Evolutionary conservation across 2,329 filamentous ascomycete species (phyloP).

Genomic region (Colletotrichum liaoningense): DNA sequence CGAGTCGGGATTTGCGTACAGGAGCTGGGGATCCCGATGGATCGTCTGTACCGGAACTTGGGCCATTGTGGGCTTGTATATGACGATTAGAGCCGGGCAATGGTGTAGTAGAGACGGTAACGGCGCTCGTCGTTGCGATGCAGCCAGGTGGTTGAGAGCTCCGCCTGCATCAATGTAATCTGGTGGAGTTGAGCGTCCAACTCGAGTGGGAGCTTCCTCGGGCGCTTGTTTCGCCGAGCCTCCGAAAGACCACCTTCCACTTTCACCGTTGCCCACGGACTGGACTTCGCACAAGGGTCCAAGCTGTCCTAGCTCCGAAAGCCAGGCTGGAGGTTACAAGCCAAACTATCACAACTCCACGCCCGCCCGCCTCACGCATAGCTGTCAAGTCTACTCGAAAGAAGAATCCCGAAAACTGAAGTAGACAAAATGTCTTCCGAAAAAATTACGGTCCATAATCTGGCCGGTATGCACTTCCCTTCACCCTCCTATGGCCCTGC

Average conservation of each 20-base stretch:
- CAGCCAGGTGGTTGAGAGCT: constrained; percentile 13
- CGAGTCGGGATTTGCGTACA: constrained; percentile 69
- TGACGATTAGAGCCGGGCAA: constrained; percentile 4
- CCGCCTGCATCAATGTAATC: background rate
- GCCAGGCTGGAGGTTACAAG: constrained; percentile 36
- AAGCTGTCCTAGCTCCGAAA: constrained; percentile 30
- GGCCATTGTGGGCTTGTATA: constrained; percentile 70
- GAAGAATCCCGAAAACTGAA: too few species aligned
- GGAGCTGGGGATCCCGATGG: constrained; percentile 96
- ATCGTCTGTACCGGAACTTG: constrained; percentile 92
- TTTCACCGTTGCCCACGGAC: constrained; percentile 7
- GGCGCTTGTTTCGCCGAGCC: constrained; percentile 35
- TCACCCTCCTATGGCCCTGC: background rate
- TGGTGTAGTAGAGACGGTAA: background rate
- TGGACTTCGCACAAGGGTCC: constrained; percentile 27
- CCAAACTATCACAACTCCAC: constrained; percentile 22
- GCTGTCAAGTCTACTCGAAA: background rate
- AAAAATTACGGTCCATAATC: constrained; percentile 75
- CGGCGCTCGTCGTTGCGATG: constrained; percentile 14
- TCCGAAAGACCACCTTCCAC: constrained; percentile 41
- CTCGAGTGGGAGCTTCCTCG: constrained; percentile 21
- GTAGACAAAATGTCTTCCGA: constrained; percentile 56
- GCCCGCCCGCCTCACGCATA: background rate
- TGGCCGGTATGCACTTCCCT: constrained; percentile 62
- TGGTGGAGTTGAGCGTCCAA: background rate